A percentile compares a stretch with the other conserved stretches of the same genome.
These are phyloP conservation scores for Hypoxylon sp. DNA, from an alignment of 2,329 filamentous ascomycete genomes.

Conservation along the genomic window DNA sequence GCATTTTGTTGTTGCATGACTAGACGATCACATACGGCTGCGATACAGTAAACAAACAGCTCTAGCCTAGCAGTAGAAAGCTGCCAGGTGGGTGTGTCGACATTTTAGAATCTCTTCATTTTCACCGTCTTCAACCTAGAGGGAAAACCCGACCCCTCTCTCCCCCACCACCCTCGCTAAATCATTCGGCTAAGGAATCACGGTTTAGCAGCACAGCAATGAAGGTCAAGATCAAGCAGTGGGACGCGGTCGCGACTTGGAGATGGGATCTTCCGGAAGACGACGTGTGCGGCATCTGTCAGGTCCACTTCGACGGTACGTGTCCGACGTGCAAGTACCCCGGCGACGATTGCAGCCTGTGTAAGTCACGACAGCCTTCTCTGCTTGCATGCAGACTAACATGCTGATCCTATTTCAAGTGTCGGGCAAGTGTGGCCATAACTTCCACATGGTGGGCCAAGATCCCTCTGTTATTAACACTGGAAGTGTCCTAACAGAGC, in stretches of 20 bases:
- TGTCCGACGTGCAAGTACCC: constrained; percentile 98
- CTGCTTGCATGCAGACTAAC: constrained; percentile 21
- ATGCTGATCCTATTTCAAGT: constrained; percentile 62
- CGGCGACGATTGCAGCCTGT: constrained; percentile 90
- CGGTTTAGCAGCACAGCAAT: constrained; percentile 64
- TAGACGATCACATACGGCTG: too few relatives aligned
- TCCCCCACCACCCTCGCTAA: too few relatives aligned
- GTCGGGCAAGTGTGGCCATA: constrained; percentile 95
- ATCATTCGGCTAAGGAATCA: background rate
- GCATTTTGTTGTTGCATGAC: too few relatives aligned
- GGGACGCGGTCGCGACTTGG: constrained; percentile 96
- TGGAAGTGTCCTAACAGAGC: constrained; percentile 29
- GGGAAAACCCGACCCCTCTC: too few relatives aligned
- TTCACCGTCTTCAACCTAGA: too few relatives aligned
- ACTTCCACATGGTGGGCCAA: constrained; percentile 88
- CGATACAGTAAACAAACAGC: too few relatives aligned
- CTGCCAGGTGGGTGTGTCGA: too few relatives aligned
- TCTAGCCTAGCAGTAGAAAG: too few relatives aligned
- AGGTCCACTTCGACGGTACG: constrained; percentile 96
- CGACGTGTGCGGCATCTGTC: constrained; percentile 98
- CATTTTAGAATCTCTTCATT: too few relatives aligned
- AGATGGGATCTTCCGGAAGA: constrained; percentile 97
- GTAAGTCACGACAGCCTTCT: constrained; percentile 61
- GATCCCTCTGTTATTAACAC: constrained; percentile 51
- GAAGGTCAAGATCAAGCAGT: constrained; percentile 95